These are phyloP conservation scores for Lactarius hengduanensis DNA, from an alignment of 768 basidiomycete species.

Conservation along the genomic window DNA sequence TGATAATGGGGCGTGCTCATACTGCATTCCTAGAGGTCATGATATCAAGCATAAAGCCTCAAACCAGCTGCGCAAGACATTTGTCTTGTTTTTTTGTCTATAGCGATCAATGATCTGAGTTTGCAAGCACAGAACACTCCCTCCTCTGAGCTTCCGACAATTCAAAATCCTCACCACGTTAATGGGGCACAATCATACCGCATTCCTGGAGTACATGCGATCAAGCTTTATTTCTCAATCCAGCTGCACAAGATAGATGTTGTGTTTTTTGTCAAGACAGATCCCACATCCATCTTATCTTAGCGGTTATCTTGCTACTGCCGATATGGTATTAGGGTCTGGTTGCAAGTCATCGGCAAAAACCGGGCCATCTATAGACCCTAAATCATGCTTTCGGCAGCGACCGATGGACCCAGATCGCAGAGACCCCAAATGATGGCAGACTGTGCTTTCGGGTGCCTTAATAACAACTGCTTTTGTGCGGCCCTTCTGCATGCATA, in stretches of 20 bases:
- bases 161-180: not conserved
- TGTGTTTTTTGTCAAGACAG: too few relatives aligned
- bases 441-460: not conserved
- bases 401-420: not conserved
- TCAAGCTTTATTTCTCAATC: not conserved
- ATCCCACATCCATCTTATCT: too few relatives aligned
- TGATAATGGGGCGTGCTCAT: not conserved
- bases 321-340: not conserved
- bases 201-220: not conserved
- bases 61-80: too few relatives aligned
- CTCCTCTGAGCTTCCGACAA: too few relatives aligned
- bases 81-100: too few relatives aligned
- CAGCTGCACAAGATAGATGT: too few relatives aligned
- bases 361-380: not conserved
- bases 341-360: not conserved
- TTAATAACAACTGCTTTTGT: not conserved
- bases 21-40: not conserved
- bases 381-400: not conserved
- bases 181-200: not conserved
- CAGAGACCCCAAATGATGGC: not conserved
- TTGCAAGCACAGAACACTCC: too few relatives aligned
- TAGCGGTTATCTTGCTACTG: too few relatives aligned
- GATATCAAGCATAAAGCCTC: not conserved
- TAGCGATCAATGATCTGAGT: too few relatives aligned
- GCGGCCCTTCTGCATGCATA: too few relatives aligned